phyloP scores from a whole-genome alignment of 768 basidiomycete species.

The Paxillus ammoniavirescens region DNA sequence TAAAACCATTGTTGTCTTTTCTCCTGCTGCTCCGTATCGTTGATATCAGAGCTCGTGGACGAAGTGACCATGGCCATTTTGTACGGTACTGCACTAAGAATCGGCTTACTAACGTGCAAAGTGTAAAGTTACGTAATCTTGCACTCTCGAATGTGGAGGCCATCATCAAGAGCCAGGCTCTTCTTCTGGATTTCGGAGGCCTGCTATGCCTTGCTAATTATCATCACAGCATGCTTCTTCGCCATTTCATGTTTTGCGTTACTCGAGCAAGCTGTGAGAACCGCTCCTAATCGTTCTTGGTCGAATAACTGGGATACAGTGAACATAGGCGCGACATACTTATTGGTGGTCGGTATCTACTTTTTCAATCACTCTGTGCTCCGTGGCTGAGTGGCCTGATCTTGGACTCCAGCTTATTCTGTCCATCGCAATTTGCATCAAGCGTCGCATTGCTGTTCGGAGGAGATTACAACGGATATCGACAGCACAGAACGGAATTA shows the following conservation, averaged over 20 bases:
- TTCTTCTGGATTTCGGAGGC: slow-evolving; percentile 53
- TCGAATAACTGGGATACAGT: slow-evolving; percentile 64
- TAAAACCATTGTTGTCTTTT: no score
- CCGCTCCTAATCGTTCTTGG: slow-evolving; percentile 53
- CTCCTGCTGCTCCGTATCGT: no score
- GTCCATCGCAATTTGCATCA: slow-evolving; percentile 63
- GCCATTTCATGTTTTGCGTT: slow-evolving; percentile 64
- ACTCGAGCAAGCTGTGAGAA: slow-evolving; percentile 72
- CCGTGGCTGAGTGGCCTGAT: neutral
- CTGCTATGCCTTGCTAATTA: slow-evolving; percentile 51
- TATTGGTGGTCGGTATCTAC: slow-evolving; percentile 52
- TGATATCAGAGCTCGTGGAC: no score
- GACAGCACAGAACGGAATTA: slow-evolving; percentile 53
- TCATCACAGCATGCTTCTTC: slow-evolving; percentile 50
- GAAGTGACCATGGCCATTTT: no score
- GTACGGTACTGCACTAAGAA: neutral
- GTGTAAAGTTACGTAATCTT: slow-evolving; percentile 2
- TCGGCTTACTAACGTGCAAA: neutral
- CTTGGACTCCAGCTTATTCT: slow-evolving; percentile 43
- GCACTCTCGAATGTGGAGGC: slow-evolving; percentile 17
- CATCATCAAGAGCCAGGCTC: slow-evolving; percentile 37
- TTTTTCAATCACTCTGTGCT: neutral
- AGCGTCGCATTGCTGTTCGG: slow-evolving; percentile 66
- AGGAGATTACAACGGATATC: slow-evolving; percentile 66
- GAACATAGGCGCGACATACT: slow-evolving; percentile 69